These are phyloP conservation scores for Trichoderma pleuroti DNA, from an alignment of 2,329 filamentous ascomycete genomes.

Conservation along the genomic window DNA sequence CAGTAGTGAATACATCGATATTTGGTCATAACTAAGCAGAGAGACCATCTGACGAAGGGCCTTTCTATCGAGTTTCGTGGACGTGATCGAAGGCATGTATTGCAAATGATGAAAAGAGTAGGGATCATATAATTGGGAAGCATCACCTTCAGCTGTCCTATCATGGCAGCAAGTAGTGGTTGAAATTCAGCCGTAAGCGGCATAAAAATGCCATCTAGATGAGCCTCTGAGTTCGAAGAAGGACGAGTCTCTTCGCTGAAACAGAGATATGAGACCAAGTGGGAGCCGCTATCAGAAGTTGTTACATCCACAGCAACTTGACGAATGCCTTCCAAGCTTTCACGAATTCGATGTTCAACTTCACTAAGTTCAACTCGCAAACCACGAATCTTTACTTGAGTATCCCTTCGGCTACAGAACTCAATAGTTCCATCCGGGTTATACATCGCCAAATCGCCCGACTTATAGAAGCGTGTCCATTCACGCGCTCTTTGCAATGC, in stretches of 20 bases:
- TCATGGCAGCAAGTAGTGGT: neutral
- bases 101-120: constrained; percentile 3
- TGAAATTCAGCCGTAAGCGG: neutral
- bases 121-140: constrained; percentile 11
- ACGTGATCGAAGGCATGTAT: constrained; percentile 10
- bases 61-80: constrained; percentile 13
- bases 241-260: neutral
- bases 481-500: constrained; percentile 22
- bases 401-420: constrained; percentile 11
- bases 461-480: constrained; percentile 37
- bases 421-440: constrained; percentile 24
- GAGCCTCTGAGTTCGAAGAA: neutral
- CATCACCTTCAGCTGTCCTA: neutral
- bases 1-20: neutral
- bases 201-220: neutral
- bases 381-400: constrained; percentile 12
- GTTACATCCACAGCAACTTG: constrained; percentile 1
- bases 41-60: neutral
- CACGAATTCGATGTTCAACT: constrained; percentile 1
- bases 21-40: neutral
- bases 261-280: neutral
- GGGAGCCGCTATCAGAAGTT: neutral
- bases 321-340: neutral
- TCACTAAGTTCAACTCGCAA: constrained; percentile 7
- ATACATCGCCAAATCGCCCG: constrained; percentile 44